phyloP scores from a whole-genome alignment of 345 rosid species.

The Alliaria petiolata region DNA sequence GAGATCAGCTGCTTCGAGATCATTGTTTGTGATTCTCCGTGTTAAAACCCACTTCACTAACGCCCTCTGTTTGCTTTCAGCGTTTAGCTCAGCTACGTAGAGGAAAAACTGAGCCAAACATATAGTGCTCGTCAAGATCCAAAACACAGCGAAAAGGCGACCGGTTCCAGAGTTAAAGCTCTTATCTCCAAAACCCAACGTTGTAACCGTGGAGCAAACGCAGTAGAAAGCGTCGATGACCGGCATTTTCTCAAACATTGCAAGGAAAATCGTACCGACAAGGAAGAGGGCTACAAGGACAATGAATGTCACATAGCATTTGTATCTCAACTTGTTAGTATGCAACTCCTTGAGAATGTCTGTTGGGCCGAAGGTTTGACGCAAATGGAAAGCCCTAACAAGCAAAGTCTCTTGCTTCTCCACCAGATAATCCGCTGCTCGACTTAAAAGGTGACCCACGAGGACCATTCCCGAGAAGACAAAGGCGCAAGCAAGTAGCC shows the following conservation, averaged over 20 bases:
- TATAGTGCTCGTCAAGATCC: slow-evolving; percentile 62
- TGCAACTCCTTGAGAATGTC: slow-evolving; percentile 56
- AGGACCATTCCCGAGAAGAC: slow-evolving; percentile 83
- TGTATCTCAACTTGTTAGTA: slow-evolving; percentile 47
- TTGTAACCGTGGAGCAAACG: slow-evolving; percentile 76
- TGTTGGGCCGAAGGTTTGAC: slow-evolving; percentile 37
- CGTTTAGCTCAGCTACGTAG: slow-evolving; percentile 57
- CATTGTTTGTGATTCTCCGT: slow-evolving; percentile 49
- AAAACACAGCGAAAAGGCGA: slow-evolving; percentile 64
- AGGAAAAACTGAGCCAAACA: slow-evolving; percentile 68
- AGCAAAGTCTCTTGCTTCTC: slow-evolving; percentile 85
- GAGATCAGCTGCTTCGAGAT: slow-evolving; percentile 86
- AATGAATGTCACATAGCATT: slow-evolving; percentile 41
- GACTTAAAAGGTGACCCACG: slow-evolving; percentile 53
- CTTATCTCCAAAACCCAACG: slow-evolving; percentile 81
- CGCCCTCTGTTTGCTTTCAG: slow-evolving; percentile 57
- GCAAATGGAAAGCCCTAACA: slow-evolving; percentile 51
- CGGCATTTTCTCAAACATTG: slow-evolving; percentile 40
- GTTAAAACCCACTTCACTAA: slow-evolving; percentile 71
- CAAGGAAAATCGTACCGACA: slow-evolving; percentile 47
- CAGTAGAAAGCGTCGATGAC: slow-evolving; percentile 67
- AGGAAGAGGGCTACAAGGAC: slow-evolving; percentile 43
- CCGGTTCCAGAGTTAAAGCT: slow-evolving; percentile 60
- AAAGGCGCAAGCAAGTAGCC: slow-evolving; percentile 69
- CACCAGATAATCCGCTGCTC: slow-evolving; percentile 75